Conservation (phyloP, 441 rosid species). For the Populus hybrid region DNA sequence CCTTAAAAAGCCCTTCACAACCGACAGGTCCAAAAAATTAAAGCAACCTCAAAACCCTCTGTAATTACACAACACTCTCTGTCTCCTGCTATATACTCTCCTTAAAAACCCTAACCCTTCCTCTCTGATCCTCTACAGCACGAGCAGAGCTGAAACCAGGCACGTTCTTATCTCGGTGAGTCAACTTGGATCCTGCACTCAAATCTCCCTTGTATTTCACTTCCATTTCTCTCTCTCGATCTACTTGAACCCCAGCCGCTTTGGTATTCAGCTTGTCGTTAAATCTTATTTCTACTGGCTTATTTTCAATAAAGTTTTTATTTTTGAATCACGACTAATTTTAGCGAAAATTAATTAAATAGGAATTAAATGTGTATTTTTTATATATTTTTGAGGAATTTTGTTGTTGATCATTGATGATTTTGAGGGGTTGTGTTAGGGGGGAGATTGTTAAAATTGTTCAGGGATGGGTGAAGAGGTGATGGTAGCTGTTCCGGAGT, state of each 20-base stretch:
- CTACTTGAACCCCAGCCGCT: neutral
- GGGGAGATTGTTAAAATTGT: neutral
- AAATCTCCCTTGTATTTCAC: neutral
- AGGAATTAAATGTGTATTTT: neutral
- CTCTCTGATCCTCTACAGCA: neutral
- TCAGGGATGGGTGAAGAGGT: constrained; percentile 50
- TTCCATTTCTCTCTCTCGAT: neutral
- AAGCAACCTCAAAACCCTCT: neutral
- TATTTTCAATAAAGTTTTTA: neutral
- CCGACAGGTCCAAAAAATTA: neutral
- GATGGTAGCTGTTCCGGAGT: constrained; percentile 62
- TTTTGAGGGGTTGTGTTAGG: neutral
- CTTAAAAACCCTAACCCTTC: neutral
- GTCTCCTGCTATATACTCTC: neutral
- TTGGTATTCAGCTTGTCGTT: neutral
- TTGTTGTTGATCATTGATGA: neutral
- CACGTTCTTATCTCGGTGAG: neutral
- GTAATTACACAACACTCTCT: neutral
- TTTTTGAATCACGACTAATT: neutral
- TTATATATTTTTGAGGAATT: neutral
- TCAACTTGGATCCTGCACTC: neutral
- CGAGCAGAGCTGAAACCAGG: neutral
- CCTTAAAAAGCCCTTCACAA: neutral
- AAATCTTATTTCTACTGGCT: neutral
- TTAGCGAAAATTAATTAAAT: neutral